These are phyloP conservation scores for Anastatica hierochuntica DNA, from an alignment of 345 rosid genomes.

Conservation along the genomic window DNA sequence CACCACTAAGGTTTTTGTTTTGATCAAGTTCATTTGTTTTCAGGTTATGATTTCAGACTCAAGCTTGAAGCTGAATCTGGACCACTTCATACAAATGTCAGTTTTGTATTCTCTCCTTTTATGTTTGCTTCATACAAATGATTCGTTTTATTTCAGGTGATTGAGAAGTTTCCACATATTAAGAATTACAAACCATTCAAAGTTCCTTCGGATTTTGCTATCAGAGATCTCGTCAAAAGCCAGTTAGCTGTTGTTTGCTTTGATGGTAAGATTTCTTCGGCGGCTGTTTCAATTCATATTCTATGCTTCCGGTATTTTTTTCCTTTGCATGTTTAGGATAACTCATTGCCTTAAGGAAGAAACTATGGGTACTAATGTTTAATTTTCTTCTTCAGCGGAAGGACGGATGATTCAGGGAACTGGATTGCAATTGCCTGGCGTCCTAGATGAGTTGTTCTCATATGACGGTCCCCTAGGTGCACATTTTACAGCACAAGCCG, in stretches of 20 bases:
- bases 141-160: conserved; percentile 42
- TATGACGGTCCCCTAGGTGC: conserved; percentile 92
- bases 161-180: conserved; percentile 80
- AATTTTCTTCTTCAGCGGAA: conserved; percentile 36
- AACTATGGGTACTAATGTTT: background rate
- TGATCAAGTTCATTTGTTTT: conserved; percentile 12
- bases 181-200: conserved; percentile 48
- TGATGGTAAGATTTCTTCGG: conserved; percentile 45
- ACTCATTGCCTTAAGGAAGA: background rate
- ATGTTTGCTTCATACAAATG: conserved; percentile 4
- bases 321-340: background rate
- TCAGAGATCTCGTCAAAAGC: conserved; percentile 52
- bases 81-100: conserved; percentile 47
- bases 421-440: conserved; percentile 81
- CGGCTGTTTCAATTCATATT: too few relatives aligned
- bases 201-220: conserved; percentile 46
- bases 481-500: conserved; percentile 39
- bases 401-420: conserved; percentile 48
- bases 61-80: conserved; percentile 46
- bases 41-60: conserved; percentile 54
- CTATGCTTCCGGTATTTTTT: too few relatives aligned
- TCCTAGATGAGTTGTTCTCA: conserved; percentile 72
- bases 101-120: conserved; percentile 2
- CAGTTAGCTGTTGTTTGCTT: conserved; percentile 62
- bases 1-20: background rate